Conservation (phyloP, 495 filamentous ascomycete species). For the Xylona heveae region DNA sequence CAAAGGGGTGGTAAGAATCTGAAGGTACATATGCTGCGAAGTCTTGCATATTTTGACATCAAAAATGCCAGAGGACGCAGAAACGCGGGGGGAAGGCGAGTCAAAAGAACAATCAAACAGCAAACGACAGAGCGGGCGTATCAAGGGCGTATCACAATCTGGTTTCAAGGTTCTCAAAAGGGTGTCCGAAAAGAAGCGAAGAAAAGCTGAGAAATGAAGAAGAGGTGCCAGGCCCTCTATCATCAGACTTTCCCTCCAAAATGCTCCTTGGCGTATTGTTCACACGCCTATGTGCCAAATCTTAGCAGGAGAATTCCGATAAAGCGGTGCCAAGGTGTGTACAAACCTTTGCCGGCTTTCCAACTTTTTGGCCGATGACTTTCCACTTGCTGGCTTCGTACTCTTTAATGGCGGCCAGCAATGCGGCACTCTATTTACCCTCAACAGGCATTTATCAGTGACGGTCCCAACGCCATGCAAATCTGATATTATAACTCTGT, state of each 20-base stretch:
- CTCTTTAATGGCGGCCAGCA: conserved; percentile 89
- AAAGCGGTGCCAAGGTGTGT: conserved; percentile 5
- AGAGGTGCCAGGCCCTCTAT: no score
- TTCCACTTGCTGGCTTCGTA: conserved; percentile 99
- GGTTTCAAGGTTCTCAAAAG: no score
- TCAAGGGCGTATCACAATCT: no score
- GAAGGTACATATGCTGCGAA: no score
- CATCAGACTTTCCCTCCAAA: conserved; percentile 36
- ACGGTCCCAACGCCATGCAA: not conserved
- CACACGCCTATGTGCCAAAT: conserved; percentile 48
- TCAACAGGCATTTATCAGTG: conserved; percentile 12
- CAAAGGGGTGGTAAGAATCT: no score
- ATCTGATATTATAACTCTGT: not conserved
- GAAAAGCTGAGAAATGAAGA: not conserved
- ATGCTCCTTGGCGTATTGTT: conserved; percentile 96
- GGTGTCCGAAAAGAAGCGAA: conserved; percentile 7
- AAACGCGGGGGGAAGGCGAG: no score
- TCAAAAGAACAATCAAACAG: no score
- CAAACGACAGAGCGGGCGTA: no score
- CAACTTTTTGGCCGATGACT: conserved; percentile 82
- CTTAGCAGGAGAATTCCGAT: conserved; percentile 11
- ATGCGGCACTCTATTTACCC: conserved; percentile 45
- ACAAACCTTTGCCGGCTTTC: conserved; percentile 86
- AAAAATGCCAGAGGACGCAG: no score
- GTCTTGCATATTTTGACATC: no score